Evolutionary conservation across 805 yeast genomes (phyloP).

Genomic region (Barnettozyma populi): DNA sequence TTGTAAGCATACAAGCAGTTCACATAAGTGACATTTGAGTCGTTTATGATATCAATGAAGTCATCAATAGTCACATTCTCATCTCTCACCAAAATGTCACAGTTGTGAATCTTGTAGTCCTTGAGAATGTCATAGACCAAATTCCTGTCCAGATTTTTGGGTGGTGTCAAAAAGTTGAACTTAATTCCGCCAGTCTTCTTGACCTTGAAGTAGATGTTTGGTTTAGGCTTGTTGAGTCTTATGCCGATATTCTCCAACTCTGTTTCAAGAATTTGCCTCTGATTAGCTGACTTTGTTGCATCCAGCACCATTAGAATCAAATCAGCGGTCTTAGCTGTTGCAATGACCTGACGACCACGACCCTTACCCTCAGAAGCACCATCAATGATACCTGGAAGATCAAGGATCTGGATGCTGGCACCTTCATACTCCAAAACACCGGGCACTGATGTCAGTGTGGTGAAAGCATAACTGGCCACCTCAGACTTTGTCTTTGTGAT

Average conservation of each 20-base stretch:
- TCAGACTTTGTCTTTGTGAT: conserved; percentile 93
- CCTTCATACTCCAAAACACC: conserved; percentile 94
- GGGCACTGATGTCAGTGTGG: conserved; percentile 94
- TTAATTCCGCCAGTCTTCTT: conserved; percentile 92
- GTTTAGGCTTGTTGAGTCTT: conserved; percentile 73
- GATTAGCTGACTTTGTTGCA: conserved; percentile 91
- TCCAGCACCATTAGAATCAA: conserved; percentile 88
- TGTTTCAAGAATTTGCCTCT: conserved; percentile 76
- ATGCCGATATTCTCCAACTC: conserved; percentile 95
- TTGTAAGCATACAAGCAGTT: conserved; percentile 92
- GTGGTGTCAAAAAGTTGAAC: conserved; percentile 74
- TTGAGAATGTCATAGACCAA: conserved; percentile 70
- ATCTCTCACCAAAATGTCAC: conserved; percentile 87
- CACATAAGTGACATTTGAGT: conserved; percentile 79
- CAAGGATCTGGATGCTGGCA: conserved; percentile 96
- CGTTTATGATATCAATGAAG: conserved; percentile 86
- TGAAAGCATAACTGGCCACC: conserved; percentile 91
- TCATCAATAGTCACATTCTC: conserved; percentile 89
- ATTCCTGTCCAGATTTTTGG: conserved; percentile 75
- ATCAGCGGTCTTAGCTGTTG: conserved; percentile 94
- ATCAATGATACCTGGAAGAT: conserved; percentile 93
- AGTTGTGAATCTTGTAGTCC: conserved; percentile 87
- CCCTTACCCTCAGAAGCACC: conserved; percentile 98
- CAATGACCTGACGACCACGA: conserved; percentile 93
- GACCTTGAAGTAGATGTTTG: conserved; percentile 67